Percentiles rank a stretch among this genome's conserved stretches.
Conservation (phyloP, 2,329 filamentous ascomycete species). For the Aureobasidium sp. region DNA sequence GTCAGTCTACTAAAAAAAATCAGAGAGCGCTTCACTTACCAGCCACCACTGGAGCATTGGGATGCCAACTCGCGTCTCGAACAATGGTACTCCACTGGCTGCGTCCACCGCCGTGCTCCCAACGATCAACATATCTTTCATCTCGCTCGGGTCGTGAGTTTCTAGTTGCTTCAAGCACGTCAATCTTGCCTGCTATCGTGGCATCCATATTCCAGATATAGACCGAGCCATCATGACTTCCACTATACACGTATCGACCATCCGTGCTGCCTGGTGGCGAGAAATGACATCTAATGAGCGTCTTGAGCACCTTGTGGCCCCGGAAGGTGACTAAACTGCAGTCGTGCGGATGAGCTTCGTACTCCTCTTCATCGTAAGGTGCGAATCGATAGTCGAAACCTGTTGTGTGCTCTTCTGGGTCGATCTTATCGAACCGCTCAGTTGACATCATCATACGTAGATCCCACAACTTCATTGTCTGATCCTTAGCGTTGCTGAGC, state of each 20-base stretch:
- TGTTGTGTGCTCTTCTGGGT: constrained; percentile 51
- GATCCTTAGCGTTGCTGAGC: constrained; percentile 89
- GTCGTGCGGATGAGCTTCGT: constrained; percentile 71
- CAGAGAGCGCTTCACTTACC: constrained; percentile 36
- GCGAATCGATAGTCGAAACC: constrained; percentile 70
- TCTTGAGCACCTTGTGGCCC: constrained; percentile 81
- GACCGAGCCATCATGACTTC: constrained; percentile 81
- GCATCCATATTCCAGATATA: constrained; percentile 93
- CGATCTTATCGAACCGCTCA: constrained; percentile 51
- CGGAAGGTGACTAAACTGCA: constrained; percentile 91
- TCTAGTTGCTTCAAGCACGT: constrained; percentile 66
- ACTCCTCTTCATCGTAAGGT: constrained; percentile 57
- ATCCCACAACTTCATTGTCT: constrained; percentile 97
- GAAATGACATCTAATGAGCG: constrained; percentile 91
- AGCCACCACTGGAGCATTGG: constrained; percentile 70
- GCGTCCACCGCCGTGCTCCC: constrained; percentile 50
- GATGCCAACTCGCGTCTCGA: constrained; percentile 86
- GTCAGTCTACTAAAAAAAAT: constrained; percentile 1
- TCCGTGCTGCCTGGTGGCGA: constrained; percentile 80
- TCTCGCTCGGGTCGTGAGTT: constrained; percentile 51
- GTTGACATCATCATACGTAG: constrained; percentile 79
- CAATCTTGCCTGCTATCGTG: constrained; percentile 67
- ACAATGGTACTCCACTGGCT: constrained; percentile 69
- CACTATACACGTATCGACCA: constrained; percentile 86
- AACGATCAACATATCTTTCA: constrained; percentile 49